Percentiles rank a stretch among this genome's conserved stretches.
Evolutionary conservation across 2,329 filamentous ascomycete genomes (phyloP).

Genomic region (Simplicillium sp.): DNA sequence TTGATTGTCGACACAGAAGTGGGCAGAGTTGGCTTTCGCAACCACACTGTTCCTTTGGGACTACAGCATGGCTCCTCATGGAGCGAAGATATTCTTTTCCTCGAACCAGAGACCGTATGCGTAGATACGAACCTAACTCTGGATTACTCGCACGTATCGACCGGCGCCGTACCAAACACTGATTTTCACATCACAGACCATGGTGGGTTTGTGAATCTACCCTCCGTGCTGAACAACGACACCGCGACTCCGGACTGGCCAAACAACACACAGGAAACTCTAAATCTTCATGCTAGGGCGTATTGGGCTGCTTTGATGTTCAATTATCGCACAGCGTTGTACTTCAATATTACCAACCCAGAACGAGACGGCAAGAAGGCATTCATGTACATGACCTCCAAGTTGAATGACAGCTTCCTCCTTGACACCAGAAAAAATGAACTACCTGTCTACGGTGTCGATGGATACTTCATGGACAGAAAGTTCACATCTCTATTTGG

Average conservation of each 20-base stretch:
- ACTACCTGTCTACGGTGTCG: too few species aligned
- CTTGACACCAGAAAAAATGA: neutral
- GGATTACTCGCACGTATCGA: conserved; percentile 22
- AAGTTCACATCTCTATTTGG: too few species aligned
- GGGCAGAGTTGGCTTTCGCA: conserved; percentile 34
- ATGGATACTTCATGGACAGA: too few species aligned
- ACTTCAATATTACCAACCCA: neutral
- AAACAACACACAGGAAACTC: conserved; percentile 21
- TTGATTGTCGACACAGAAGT: conserved; percentile 29
- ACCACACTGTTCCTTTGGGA: conserved; percentile 27
- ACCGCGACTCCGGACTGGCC: conserved; percentile 8
- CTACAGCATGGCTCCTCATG: conserved; percentile 26
- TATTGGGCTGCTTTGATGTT: conserved; percentile 32
- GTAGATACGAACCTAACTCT: conserved; percentile 32
- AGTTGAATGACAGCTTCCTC: neutral
- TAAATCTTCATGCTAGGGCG: conserved; percentile 25
- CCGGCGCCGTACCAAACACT: conserved; percentile 2
- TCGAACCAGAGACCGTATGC: conserved; percentile 33
- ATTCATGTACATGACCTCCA: neutral
- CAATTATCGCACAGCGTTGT: conserved; percentile 15
- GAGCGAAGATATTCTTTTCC: conserved; percentile 36
- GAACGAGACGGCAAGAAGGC: neutral
- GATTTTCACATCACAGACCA: conserved; percentile 26
- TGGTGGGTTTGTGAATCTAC: conserved; percentile 31
- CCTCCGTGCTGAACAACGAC: conserved; percentile 19